A percentile compares a stretch with the other conserved stretches of the same genome.
phyloP scores from a whole-genome alignment of 2,329 filamentous ascomycete species.

The Apiospora rasikravindrae region DNA sequence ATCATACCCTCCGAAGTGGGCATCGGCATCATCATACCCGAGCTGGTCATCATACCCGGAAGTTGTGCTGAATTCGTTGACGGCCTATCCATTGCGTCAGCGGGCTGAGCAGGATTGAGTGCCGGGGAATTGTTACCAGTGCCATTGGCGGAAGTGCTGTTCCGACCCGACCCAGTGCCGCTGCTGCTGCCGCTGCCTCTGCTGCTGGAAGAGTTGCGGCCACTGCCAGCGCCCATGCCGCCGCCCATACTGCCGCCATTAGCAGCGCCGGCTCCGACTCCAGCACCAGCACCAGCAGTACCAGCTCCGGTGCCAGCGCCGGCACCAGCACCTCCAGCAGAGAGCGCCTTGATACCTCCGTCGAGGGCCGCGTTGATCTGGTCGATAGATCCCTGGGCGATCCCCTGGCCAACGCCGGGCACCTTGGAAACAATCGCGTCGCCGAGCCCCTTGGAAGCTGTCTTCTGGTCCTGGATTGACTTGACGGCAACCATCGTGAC shows the following conservation, averaged over 20 bases:
- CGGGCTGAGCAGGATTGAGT: neutral
- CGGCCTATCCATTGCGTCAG: slow-evolving; percentile 4
- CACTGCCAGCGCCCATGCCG: neutral
- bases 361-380: slow-evolving; percentile 32
- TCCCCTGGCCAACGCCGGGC: slow-evolving; percentile 34
- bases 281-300: slow-evolving; percentile 18
- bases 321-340: slow-evolving; percentile 15
- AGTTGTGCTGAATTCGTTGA: neutral
- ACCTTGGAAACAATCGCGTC: slow-evolving; percentile 35
- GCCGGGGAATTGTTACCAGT: neutral
- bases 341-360: slow-evolving; percentile 28
- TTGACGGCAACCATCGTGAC: slow-evolving; percentile 32
- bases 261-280: too few species aligned
- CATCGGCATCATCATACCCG: neutral
- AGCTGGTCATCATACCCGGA: neutral
- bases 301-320: too few species aligned
- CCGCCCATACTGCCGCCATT: neutral
- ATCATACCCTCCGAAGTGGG: neutral
- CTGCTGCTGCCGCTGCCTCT: neutral
- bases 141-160: neutral
- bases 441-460: slow-evolving; percentile 28
- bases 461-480: slow-evolving; percentile 34
- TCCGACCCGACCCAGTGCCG: neutral
- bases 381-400: slow-evolving; percentile 34
- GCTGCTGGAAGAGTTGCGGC: neutral